A percentile compares a stretch with the other conserved stretches of the same genome.
Conservation (phyloP, 2,329 filamentous ascomycete genomes). For the Aspergillus sergii region DNA sequence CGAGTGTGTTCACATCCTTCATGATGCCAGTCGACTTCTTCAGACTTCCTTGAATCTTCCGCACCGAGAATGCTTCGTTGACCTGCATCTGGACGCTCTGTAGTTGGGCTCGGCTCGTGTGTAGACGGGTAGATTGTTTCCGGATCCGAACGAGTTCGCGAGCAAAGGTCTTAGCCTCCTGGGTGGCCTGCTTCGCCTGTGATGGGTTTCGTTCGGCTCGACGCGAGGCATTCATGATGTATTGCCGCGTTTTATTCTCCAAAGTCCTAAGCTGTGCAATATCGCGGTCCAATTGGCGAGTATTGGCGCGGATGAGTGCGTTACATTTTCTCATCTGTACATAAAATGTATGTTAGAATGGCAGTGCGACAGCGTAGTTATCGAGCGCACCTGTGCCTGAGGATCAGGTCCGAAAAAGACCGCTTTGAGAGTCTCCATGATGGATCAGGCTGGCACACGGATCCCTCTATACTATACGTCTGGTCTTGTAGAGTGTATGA, state of each 20-base stretch:
- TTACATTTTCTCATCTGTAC: conserved; percentile 92
- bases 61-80: conserved; percentile 90
- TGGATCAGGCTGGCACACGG: conserved; percentile 18
- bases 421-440: conserved; percentile 83
- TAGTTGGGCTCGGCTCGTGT: conserved; percentile 88
- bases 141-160: conserved; percentile 82
- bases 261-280: conserved; percentile 76
- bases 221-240: conserved; percentile 80
- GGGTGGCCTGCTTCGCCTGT: conserved; percentile 74
- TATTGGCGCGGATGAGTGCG: conserved; percentile 81
- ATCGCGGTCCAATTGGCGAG: conserved; percentile 92
- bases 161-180: conserved; percentile 86
- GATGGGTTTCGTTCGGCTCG: conserved; percentile 79
- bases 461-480: not conserved
- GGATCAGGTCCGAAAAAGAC: conserved; percentile 93
- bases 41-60: conserved; percentile 94
- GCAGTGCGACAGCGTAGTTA: conserved; percentile 1
- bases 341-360: conserved; percentile 14
- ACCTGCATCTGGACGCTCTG: conserved; percentile 96
- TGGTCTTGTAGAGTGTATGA: not conserved
- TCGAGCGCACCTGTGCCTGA: conserved; percentile 74
- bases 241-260: conserved; percentile 80
- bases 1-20: conserved; percentile 90
- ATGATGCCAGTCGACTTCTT: conserved; percentile 86
- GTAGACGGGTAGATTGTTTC: conserved; percentile 71